phyloP scores from a whole-genome alignment of 1,284 basidiomycete species.

The Cutaneotrichosporon sp. region DNA sequence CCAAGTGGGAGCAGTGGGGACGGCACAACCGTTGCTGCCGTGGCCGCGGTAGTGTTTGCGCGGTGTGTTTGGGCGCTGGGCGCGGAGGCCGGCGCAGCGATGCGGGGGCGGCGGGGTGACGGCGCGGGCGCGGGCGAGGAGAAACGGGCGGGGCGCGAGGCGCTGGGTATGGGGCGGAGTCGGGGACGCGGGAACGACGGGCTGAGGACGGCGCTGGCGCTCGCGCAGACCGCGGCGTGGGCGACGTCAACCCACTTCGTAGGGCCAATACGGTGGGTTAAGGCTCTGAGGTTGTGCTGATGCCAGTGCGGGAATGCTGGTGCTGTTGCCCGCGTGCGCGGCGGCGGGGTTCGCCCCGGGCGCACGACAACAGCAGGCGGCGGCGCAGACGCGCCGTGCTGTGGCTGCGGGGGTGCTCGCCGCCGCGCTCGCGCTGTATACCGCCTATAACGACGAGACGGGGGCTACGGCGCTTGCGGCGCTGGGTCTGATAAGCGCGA shows the following conservation, averaged over 20 bases:
- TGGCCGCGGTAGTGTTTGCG: too few relatives aligned
- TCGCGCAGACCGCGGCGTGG: background rate
- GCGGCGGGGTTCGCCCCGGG: background rate
- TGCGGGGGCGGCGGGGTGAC: too few relatives aligned
- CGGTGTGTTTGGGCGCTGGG: background rate
- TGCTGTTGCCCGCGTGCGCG: background rate
- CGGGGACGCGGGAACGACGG: background rate
- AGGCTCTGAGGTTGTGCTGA: background rate
- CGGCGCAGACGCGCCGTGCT: background rate
- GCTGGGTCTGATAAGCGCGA: background rate
- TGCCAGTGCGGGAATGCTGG: background rate
- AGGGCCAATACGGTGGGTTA: constrained; percentile 5
- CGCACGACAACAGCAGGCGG: background rate
- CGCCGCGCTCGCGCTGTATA: background rate
- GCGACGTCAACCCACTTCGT: background rate
- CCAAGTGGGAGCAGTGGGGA: too few relatives aligned
- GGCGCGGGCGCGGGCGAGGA: background rate
- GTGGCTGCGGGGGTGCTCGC: background rate
- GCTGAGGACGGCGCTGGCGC: background rate
- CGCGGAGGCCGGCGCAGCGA: background rate
- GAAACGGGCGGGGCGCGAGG: too few relatives aligned
- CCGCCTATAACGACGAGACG: background rate
- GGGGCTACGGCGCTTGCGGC: background rate
- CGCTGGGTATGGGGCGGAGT: too few relatives aligned
- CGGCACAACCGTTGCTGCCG: too few relatives aligned